These are phyloP conservation scores for Aspergillus tanneri DNA, from an alignment of 2,329 filamentous ascomycete species.

Conservation along the genomic window DNA sequence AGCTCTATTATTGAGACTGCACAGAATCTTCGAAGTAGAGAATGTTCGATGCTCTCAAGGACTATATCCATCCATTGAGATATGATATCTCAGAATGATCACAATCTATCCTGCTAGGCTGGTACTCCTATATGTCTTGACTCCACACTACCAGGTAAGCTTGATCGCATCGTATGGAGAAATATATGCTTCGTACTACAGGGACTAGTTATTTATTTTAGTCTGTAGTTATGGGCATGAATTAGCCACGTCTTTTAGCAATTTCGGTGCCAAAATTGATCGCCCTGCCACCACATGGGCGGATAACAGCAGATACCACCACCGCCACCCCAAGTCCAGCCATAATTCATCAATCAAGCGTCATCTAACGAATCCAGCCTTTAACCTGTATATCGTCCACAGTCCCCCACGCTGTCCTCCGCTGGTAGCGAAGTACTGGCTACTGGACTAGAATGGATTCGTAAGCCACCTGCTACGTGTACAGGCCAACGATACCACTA, in stretches of 20 bases:
- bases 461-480: constrained; percentile 10
- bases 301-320: background rate
- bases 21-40: background rate
- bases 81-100: no score
- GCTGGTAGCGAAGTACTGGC: background rate
- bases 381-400: background rate
- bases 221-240: no score
- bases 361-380: background rate
- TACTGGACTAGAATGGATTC: background rate
- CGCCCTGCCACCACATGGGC: background rate
- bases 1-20: background rate
- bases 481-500: background rate
- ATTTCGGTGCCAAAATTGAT: background rate
- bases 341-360: background rate
- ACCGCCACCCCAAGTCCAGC: background rate
- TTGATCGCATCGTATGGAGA: no score
- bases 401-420: background rate
- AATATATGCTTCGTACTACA: no score
- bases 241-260: no score
- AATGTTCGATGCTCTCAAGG: no score
- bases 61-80: background rate
- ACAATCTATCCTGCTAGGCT: no score
- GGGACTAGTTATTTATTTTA: no score
- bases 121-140: no score
- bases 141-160: no score